Evolutionary conservation across 2,329 filamentous ascomycete species (phyloP).

Genomic region (Cladosporium colombiae): DNA sequence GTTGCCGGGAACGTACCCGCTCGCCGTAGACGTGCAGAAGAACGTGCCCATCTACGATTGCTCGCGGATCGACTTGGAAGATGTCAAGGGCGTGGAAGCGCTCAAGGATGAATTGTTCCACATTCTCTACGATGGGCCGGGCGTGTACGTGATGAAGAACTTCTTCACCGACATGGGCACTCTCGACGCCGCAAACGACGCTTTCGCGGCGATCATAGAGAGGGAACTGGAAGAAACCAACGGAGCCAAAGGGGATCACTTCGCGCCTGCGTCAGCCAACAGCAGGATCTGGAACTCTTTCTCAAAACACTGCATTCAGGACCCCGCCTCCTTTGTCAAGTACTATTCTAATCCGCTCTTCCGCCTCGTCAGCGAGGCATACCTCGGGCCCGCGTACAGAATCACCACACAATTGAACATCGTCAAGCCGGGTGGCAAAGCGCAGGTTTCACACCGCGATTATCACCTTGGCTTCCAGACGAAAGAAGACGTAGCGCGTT

Average conservation of each 20-base stretch:
- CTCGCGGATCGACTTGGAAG: slow-evolving; percentile 38
- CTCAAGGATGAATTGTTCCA: slow-evolving; percentile 64
- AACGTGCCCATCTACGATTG: slow-evolving; percentile 61
- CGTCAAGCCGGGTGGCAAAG: slow-evolving; percentile 58
- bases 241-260: slow-evolving; percentile 58
- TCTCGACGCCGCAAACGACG: slow-evolving; percentile 50
- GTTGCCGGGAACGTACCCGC: slow-evolving; percentile 46
- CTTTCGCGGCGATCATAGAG: slow-evolving; percentile 53
- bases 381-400: slow-evolving; percentile 62
- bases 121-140: slow-evolving; percentile 58
- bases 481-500: slow-evolving; percentile 46
- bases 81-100: slow-evolving; percentile 34
- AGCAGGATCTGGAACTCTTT: slow-evolving; percentile 68
- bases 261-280: slow-evolving; percentile 55
- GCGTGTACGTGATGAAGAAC: slow-evolving; percentile 59
- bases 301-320: slow-evolving; percentile 58
- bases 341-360: slow-evolving; percentile 66
- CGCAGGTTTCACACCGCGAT: slow-evolving; percentile 62
- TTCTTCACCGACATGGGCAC: slow-evolving; percentile 50
- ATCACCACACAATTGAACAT: slow-evolving; percentile 65
- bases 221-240: slow-evolving; percentile 41
- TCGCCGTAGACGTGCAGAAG: slow-evolving; percentile 46
- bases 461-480: slow-evolving; percentile 67
- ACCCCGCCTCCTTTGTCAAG: slow-evolving; percentile 54
- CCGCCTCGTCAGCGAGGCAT: slow-evolving; percentile 53